These are phyloP conservation scores for Furcasterigmium furcatum DNA, from an alignment of 2,329 filamentous ascomycete species.

Conservation along the genomic window DNA sequence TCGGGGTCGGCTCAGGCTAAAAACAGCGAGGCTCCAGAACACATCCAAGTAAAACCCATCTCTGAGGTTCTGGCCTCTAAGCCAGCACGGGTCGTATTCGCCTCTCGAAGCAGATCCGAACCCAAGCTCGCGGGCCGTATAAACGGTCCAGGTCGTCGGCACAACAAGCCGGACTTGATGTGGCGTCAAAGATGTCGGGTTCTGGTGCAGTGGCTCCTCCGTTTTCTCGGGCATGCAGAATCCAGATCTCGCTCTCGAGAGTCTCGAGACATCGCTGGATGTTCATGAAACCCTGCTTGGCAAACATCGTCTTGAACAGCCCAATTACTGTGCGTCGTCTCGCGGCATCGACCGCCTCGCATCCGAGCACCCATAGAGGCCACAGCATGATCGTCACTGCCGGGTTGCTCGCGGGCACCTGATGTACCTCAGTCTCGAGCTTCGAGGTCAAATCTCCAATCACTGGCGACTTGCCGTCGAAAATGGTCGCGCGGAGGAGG, in stretches of 20 bases:
- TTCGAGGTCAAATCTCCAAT: background rate
- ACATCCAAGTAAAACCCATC: too few relatives aligned
- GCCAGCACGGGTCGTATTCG: too few relatives aligned
- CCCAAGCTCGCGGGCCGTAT: too few relatives aligned
- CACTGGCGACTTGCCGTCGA: background rate
- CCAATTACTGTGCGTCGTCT: background rate
- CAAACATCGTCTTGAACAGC: background rate
- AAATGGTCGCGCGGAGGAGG: slow-evolving; percentile 3
- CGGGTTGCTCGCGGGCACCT: slow-evolving; percentile 2
- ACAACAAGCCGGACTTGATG: too few relatives aligned
- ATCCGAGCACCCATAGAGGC: slow-evolving; percentile 7
- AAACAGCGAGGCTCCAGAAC: too few relatives aligned
- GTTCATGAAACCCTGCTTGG: background rate
- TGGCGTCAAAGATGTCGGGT: too few relatives aligned
- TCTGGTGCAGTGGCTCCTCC: too few relatives aligned
- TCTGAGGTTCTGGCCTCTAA: too few relatives aligned
- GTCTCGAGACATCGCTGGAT: background rate
- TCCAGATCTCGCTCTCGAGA: background rate
- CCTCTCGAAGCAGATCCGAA: too few relatives aligned
- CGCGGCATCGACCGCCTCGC: slow-evolving; percentile 2
- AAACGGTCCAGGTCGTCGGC: too few relatives aligned
- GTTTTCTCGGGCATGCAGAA: too few relatives aligned
- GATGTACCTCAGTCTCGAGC: background rate
- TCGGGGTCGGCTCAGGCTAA: too few relatives aligned
- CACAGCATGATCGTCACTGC: slow-evolving; percentile 9